Evolutionary conservation across 495 filamentous ascomycete genomes (phyloP).

Genomic region (Cercophora sp.): DNA sequence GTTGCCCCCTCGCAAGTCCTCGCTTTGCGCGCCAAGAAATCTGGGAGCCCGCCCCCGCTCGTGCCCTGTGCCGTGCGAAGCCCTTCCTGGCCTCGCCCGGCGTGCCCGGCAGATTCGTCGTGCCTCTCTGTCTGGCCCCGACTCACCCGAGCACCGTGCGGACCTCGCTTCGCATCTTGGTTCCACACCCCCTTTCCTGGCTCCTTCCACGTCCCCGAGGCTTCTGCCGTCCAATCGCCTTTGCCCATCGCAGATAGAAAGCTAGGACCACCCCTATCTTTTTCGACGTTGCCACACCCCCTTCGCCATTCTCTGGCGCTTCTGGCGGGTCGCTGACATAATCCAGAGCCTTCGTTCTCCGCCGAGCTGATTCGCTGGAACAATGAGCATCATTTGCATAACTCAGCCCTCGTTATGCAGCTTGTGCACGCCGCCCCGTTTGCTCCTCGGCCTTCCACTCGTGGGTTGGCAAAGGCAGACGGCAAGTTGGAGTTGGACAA

Average conservation of each 20-base stretch:
- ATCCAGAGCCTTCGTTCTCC: no score
- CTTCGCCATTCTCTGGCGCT: neutral
- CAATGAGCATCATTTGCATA: conserved; percentile 15
- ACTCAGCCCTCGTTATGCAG: conserved; percentile 12
- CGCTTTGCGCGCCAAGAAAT: conserved; percentile 15
- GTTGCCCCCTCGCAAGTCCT: conserved; percentile 21
- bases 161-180: conserved; percentile 7
- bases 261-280: no score
- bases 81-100: conserved; percentile 18
- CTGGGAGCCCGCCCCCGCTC: conserved; percentile 11
- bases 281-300: no score
- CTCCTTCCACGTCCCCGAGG: neutral
- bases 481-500: neutral
- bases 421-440: conserved; percentile 8
- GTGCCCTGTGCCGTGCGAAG: conserved; percentile 16
- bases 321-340: conserved; percentile 17
- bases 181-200: neutral
- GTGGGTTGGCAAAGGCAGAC: neutral
- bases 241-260: neutral
- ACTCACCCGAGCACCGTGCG: conserved; percentile 12
- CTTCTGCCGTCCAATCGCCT: neutral
- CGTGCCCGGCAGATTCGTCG: conserved; percentile 22
- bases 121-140: conserved; percentile 10
- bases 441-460: neutral
- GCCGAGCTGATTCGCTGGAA: no score